Percentiles rank a stretch among this genome's conserved stretches.
phyloP scores from a whole-genome alignment of 148 eudicot species.

The Beta vulgaris region DNA sequence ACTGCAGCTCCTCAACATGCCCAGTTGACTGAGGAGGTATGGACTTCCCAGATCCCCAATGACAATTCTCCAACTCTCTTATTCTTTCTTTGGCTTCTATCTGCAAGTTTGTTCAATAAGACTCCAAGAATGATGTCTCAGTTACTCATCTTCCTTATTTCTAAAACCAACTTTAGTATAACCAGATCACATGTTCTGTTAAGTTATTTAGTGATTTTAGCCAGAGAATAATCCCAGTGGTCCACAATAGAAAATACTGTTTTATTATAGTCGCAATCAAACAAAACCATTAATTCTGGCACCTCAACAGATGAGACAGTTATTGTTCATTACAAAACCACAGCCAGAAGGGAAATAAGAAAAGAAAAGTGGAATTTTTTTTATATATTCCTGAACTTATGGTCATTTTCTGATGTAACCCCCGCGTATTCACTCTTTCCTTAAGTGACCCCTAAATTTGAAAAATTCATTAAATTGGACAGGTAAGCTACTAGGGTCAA shows the following conservation, averaged over 20 bases:
- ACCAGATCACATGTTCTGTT: neutral
- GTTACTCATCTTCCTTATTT: too few species aligned
- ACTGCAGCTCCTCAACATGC: constrained; percentile 23
- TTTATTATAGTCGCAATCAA: neutral
- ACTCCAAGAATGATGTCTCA: neutral
- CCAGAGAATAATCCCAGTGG: too few species aligned
- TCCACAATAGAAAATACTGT: too few species aligned
- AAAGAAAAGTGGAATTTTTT: too few species aligned
- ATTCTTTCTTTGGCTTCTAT: constrained; percentile 46
- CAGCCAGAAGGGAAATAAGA: neutral
- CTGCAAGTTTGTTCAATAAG: constrained; percentile 32
- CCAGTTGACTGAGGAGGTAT: constrained; percentile 22
- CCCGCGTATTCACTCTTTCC: too few species aligned
- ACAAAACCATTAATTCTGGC: neutral
- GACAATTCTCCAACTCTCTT: constrained; percentile 27
- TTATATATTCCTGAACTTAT: too few species aligned
- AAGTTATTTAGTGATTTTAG: neutral
- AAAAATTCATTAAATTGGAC: too few species aligned
- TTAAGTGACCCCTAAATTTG: too few species aligned
- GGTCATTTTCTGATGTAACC: too few species aligned
- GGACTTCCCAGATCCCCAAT: constrained; percentile 22
- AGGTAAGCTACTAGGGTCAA: too few species aligned
- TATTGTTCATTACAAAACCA: neutral
- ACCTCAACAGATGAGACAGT: neutral
- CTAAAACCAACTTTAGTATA: too few species aligned